These are phyloP conservation scores for Pontederia paniculata DNA, from an alignment of 176 grass and related monocot species.

Conservation along the genomic window DNA sequence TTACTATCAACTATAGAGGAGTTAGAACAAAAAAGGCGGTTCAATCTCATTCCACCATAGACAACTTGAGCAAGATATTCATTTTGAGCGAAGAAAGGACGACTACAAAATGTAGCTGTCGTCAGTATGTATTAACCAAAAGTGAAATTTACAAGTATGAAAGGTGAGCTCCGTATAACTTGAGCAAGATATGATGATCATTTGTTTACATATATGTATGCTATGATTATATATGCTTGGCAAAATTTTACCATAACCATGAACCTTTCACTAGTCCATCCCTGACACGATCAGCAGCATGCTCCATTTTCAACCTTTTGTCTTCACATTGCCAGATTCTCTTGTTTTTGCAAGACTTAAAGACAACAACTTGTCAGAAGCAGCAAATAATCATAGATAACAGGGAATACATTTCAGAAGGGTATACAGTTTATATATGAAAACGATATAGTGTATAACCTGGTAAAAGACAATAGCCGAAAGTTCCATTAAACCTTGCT, in stretches of 20 bases:
- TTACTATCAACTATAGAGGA: too few relatives aligned
- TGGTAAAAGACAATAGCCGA: slow-evolving; percentile 70
- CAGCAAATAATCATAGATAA: background rate
- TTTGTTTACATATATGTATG: too few relatives aligned
- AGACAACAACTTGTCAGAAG: slow-evolving; percentile 15
- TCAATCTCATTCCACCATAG: too few relatives aligned
- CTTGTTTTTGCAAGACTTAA: slow-evolving; percentile 54
- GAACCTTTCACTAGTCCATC: slow-evolving; percentile 65
- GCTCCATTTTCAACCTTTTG: slow-evolving; percentile 63
- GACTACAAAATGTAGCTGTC: too few relatives aligned
- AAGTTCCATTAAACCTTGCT: slow-evolving; percentile 73
- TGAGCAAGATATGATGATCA: too few relatives aligned
- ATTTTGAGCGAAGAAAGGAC: too few relatives aligned
- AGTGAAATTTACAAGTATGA: too few relatives aligned
- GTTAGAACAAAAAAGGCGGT: too few relatives aligned
- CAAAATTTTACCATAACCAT: slow-evolving; percentile 69
- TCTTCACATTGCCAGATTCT: slow-evolving; percentile 27
- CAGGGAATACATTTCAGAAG: background rate
- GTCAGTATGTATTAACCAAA: too few relatives aligned
- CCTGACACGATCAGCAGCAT: slow-evolving; percentile 34
- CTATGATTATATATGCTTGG: too few relatives aligned
- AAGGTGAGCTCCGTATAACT: too few relatives aligned
- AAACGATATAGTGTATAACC: slow-evolving; percentile 28
- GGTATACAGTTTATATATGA: background rate
- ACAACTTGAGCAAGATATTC: too few relatives aligned